phyloP scores from a whole-genome alignment of 306 rosid genomes.

The Cicer arietinum region DNA sequence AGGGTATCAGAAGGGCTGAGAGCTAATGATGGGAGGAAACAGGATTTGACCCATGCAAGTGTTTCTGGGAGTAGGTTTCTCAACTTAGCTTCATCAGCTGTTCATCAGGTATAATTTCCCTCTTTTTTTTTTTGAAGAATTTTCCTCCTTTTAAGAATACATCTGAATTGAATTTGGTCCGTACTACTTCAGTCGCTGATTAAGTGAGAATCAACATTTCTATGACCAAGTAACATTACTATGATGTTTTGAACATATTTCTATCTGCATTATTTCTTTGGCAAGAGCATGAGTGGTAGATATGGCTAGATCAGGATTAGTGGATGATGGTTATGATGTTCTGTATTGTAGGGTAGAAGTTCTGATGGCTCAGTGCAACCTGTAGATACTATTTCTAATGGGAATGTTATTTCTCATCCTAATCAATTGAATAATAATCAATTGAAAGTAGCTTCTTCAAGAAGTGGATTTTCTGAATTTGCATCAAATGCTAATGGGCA shows the following conservation, averaged over 20 bases:
- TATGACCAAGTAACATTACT: slow-evolving; percentile 3
- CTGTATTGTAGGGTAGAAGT: slow-evolving; percentile 58
- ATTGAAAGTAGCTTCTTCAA: slow-evolving; percentile 53
- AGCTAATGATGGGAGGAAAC: slow-evolving; percentile 70
- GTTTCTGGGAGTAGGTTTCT: slow-evolving; percentile 66
- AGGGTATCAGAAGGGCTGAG: slow-evolving; percentile 70
- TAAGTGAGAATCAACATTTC: slow-evolving; percentile 7
- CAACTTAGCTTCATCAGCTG: slow-evolving; percentile 58
- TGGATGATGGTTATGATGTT: slow-evolving; percentile 9
- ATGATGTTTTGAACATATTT: background rate
- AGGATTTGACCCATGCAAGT: slow-evolving; percentile 54
- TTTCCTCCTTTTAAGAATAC: background rate
- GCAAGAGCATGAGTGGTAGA: background rate
- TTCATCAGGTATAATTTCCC: slow-evolving; percentile 59
- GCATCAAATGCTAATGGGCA: slow-evolving; percentile 64
- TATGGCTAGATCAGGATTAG: background rate
- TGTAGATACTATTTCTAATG: slow-evolving; percentile 58
- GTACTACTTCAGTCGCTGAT: background rate
- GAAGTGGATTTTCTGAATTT: slow-evolving; percentile 61
- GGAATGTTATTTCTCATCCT: slow-evolving; percentile 55
- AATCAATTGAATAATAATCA: slow-evolving; percentile 58
- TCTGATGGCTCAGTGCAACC: slow-evolving; percentile 54
- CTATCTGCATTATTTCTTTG: background rate
- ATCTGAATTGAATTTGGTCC: background rate
- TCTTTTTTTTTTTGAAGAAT: background rate